A percentile compares a stretch with the other conserved stretches of the same genome.
phyloP scores from a whole-genome alignment of 73 alveolate genomes.

The Blepharisma stoltei region DNA sequence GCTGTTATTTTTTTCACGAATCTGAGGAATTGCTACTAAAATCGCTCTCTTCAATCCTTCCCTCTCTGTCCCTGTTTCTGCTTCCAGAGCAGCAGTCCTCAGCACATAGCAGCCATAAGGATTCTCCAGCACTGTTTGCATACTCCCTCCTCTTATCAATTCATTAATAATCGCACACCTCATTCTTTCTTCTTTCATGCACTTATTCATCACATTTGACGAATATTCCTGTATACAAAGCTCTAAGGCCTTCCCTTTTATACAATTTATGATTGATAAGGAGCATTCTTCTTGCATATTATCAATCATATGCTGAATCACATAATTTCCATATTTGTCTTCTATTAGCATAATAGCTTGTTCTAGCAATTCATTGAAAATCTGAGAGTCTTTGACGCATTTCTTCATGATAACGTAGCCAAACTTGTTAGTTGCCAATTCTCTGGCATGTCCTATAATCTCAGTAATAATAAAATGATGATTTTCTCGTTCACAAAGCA shows the following conservation, averaged over 20 bases:
- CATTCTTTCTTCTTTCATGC: neutral
- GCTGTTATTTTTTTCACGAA: too few species aligned
- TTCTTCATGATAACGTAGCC: neutral
- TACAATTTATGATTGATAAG: neutral
- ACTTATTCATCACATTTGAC: constrained; percentile 6
- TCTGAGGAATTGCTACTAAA: too few species aligned
- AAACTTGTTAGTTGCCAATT: neutral
- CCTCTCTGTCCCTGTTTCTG: neutral
- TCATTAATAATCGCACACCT: neutral
- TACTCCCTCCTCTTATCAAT: neutral
- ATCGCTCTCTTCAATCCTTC: neutral
- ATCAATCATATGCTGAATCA: neutral
- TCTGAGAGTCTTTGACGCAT: neutral
- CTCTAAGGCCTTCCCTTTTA: neutral
- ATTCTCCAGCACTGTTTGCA: neutral
- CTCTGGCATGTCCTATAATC: neutral
- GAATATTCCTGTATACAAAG: neutral
- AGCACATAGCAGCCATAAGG: constrained; percentile 16
- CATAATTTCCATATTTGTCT: neutral
- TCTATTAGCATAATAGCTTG: neutral
- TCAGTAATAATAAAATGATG: neutral
- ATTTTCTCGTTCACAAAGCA: neutral
- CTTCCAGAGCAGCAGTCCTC: neutral
- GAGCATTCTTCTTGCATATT: neutral
- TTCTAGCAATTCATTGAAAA: neutral